Evolutionary conservation across 345 rosid genomes (phyloP), one percentile per base, ranked within the genome.

Genomic region (Hirschfeldia incana): DNA sequence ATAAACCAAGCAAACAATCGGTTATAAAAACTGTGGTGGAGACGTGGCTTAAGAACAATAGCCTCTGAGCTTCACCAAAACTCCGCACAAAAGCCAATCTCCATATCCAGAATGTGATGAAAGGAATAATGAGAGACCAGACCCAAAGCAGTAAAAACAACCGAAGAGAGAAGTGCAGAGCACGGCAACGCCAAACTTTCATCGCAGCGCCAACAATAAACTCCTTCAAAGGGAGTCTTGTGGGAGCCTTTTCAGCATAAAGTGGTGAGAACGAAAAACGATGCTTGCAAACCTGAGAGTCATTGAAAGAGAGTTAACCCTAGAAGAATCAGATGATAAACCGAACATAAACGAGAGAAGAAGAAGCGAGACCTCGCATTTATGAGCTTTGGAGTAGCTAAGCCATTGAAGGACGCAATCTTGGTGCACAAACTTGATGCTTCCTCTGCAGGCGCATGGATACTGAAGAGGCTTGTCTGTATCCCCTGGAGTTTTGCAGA

Each of bases 71-170:
- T 89, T 95, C 99, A 65, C 86, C 90, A 73, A 95, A 87, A 84
- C 94, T 93, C 90, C 97, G 86, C 80, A 91, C 89, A 51, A 95
- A 95, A 61, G 99, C 96, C 87, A 95, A 66, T 6, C 97, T 88
- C 98, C 98, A 93, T 85, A 90, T 93, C 98, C 99, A 95, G 53
- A 91, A 95, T 1, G 99, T 95, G 69, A 95, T 91, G 83, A 95
- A 93, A 61, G 99, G 99, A 75, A 95, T 93, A 49, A 90, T 90
- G 39, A 95, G 92, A 73, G 93, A 97, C 99, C 98, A 95, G 63
- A 95, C 97, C 1, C 89, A 90, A 61, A 95, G 98, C 44, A 95
- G 98, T 81, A 93, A 95, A 83, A 96, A 88, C 70, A 93, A 92
- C 72, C 99, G 91, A 84, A 95, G 66, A 39, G 9, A 39, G 12